Percentiles rank a stretch among this genome's conserved stretches.
Conservation (phyloP, 768 basidiomycete species). For the Boletus insuetus region DNA sequence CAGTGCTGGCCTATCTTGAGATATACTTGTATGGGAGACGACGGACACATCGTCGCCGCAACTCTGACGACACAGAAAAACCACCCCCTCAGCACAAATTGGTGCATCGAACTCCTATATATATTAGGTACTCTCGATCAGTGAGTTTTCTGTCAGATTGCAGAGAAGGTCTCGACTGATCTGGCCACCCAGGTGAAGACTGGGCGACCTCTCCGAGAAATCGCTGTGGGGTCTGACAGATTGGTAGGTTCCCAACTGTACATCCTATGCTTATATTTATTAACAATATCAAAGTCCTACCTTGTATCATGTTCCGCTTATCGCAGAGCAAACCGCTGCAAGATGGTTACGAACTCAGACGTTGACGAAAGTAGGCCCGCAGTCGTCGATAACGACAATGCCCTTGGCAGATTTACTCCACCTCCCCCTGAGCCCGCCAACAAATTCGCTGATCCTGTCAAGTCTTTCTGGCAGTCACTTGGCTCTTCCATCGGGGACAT, state of each 20-base stretch:
- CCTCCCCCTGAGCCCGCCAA: neutral
- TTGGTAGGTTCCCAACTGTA: neutral
- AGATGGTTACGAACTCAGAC: neutral
- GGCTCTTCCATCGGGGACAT: neutral
- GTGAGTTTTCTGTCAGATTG: neutral
- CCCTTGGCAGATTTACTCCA: too few species aligned
- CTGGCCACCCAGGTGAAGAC: slow-evolving; percentile 5
- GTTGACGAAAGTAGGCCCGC: neutral
- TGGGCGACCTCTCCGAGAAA: slow-evolving; percentile 5
- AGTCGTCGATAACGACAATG: too few species aligned
- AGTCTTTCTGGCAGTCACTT: slow-evolving; percentile 2
- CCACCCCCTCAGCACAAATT: too few species aligned
- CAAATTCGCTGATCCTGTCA: neutral
- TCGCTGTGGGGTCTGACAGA: neutral
- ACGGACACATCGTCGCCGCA: too few species aligned
- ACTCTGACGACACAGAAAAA: too few species aligned
- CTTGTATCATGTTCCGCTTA: too few species aligned
- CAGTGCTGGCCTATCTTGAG: slow-evolving; percentile 14
- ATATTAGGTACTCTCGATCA: slow-evolving; percentile 2
- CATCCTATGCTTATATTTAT: neutral
- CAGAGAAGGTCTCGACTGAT: neutral
- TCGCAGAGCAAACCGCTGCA: neutral
- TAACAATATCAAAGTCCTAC: neutral
- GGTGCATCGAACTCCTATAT: slow-evolving; percentile 4
- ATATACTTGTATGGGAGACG: slow-evolving; percentile 5